These are phyloP conservation scores for Trichothecium sympodiale DNA, from an alignment of 2,329 filamentous ascomycete species.

Conservation along the genomic window DNA sequence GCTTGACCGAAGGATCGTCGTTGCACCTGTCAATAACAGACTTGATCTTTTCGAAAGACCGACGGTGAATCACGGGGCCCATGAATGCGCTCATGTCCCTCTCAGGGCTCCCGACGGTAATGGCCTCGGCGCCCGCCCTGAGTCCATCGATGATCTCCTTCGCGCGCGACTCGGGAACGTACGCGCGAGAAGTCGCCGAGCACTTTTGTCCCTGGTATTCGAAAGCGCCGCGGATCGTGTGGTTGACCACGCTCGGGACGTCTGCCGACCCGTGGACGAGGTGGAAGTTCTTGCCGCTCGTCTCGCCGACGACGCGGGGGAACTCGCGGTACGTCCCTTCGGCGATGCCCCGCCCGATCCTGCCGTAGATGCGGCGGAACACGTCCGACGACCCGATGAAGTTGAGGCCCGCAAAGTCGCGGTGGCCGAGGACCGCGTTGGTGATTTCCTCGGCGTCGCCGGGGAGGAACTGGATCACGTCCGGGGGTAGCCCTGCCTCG, in stretches of 20 bases:
- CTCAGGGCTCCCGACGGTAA: constrained; percentile 18
- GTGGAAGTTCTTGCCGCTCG: constrained; percentile 41
- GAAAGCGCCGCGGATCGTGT: constrained; percentile 36
- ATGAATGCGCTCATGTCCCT: constrained; percentile 27
- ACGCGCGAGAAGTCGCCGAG: constrained; percentile 39
- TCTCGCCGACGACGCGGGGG: constrained; percentile 37
- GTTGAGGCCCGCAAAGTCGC: constrained; percentile 23
- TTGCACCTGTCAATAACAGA: constrained; percentile 32
- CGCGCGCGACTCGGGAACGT: constrained; percentile 37
- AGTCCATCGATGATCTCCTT: constrained; percentile 20
- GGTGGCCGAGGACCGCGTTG: constrained; percentile 15
- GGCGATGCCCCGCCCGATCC: constrained; percentile 12
- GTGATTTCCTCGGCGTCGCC: constrained; percentile 23
- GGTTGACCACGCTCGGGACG: constrained; percentile 30
- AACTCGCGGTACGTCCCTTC: constrained; percentile 19
- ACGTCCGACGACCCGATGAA: constrained; percentile 23
- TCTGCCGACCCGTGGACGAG: constrained; percentile 35
- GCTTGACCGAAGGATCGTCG: constrained; percentile 26
- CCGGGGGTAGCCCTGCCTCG: constrained; percentile 24
- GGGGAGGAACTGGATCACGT: constrained; percentile 24
- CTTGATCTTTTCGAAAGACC: constrained; percentile 32
- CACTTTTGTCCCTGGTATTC: constrained; percentile 43
- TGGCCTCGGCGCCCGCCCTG: constrained; percentile 6
- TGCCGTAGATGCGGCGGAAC: constrained; percentile 18
- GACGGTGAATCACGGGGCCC: constrained; percentile 37